Evolutionary conservation across 2,329 filamentous ascomycete species (phyloP).

Genomic region (Sporothrix curviconia): DNA sequence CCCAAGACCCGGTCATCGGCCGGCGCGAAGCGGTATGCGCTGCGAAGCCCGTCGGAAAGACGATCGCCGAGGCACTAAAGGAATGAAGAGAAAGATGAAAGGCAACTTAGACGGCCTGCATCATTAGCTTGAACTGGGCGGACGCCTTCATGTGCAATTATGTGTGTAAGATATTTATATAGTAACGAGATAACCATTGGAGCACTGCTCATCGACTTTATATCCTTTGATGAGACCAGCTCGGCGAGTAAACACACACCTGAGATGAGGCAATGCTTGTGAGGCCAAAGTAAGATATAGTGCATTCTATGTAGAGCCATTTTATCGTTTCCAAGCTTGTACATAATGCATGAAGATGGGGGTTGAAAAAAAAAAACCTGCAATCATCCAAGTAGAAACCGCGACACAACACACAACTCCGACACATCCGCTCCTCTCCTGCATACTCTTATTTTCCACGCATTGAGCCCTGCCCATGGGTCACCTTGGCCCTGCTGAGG

Average conservation of each 20-base stretch:
- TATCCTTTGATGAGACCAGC: no score
- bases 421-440: not conserved
- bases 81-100: not conserved
- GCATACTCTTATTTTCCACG: conserved; percentile 38
- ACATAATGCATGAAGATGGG: not conserved
- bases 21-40: not conserved
- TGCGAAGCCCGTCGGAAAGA: not conserved
- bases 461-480: conserved; percentile 47
- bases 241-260: no score
- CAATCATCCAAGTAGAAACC: not conserved
- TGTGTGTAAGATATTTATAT: no score
- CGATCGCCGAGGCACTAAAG: not conserved
- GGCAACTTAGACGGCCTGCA: no score
- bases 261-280: no score
- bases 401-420: not conserved
- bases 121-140: no score
- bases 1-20: not conserved
- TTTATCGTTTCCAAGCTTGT: not conserved
- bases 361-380: not conserved
- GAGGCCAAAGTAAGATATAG: not conserved
- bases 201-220: no score
- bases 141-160: no score
- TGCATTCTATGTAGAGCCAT: not conserved
- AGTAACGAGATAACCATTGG: no score
- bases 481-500: conserved; percentile 35